phyloP scores from a whole-genome alignment of 345 rosid species.

The Odontarrhena argentea region DNA sequence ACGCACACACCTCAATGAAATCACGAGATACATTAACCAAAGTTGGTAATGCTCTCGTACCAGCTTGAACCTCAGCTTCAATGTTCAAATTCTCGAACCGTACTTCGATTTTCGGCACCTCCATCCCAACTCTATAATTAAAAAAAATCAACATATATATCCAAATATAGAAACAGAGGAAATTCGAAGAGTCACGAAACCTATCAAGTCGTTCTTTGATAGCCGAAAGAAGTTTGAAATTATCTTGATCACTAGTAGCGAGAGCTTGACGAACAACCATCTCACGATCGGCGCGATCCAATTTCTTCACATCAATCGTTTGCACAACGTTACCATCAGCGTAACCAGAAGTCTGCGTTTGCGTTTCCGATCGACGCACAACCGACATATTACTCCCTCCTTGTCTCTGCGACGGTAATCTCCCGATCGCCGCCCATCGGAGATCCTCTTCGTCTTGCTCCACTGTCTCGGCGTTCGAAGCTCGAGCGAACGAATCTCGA shows the following conservation, averaged over 20 bases:
- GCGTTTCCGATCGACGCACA: slow-evolving; percentile 47
- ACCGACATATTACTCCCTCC: slow-evolving; percentile 46
- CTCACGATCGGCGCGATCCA: slow-evolving; percentile 64
- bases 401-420: slow-evolving; percentile 68
- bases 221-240: slow-evolving; percentile 61
- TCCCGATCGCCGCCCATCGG: slow-evolving; percentile 68
- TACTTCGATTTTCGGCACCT: slow-evolving; percentile 73
- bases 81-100: slow-evolving; percentile 69
- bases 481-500: slow-evolving; percentile 57
- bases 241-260: slow-evolving; percentile 86
- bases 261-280: slow-evolving; percentile 73
- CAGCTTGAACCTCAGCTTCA: slow-evolving; percentile 62
- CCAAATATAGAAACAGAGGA: slow-evolving; percentile 3
- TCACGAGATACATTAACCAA: slow-evolving; percentile 68
- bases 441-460: slow-evolving; percentile 78
- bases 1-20: slow-evolving; percentile 59
- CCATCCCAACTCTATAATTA: slow-evolving; percentile 64
- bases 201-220: slow-evolving; percentile 78
- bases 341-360: slow-evolving; percentile 33
- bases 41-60: slow-evolving; percentile 86
- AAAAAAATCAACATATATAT: not conserved
- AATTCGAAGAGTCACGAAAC: slow-evolving; percentile 29
- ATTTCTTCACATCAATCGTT: slow-evolving; percentile 67
- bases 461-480: slow-evolving; percentile 68
- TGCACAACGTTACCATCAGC: slow-evolving; percentile 44